Evolutionary conservation across 495 filamentous ascomycete species (phyloP).

Genomic region (Tetracladium setigerum): DNA sequence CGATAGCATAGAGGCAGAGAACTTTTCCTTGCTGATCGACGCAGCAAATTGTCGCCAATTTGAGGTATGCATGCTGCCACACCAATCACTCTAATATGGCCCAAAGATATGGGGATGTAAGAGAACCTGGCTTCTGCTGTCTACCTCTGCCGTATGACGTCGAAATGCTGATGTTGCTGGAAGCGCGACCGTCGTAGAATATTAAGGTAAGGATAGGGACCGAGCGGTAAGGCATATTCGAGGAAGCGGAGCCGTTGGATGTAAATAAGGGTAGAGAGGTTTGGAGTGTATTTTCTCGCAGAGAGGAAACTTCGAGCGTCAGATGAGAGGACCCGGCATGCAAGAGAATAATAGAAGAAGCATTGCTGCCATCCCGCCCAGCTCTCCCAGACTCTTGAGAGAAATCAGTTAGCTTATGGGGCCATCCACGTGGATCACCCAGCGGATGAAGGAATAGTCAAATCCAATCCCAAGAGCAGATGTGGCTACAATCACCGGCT

Average conservation of each 20-base stretch:
- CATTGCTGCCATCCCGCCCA: neutral
- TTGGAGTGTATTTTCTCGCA: conserved; percentile 6
- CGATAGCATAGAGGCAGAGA: too few relatives aligned
- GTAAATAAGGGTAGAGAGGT: conserved; percentile 10
- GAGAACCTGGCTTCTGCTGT: too few relatives aligned
- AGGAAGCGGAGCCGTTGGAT: conserved; percentile 10
- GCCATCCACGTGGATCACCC: neutral
- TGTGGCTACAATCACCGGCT: neutral
- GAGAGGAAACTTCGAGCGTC: conserved; percentile 7
- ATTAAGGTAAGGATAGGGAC: conserved; percentile 6
- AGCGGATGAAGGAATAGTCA: neutral
- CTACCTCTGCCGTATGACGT: conserved; percentile 1
- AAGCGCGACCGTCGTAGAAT: neutral
- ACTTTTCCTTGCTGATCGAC: too few relatives aligned
- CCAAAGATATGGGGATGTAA: too few relatives aligned
- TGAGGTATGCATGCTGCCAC: too few relatives aligned
- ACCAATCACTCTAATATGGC: too few relatives aligned
- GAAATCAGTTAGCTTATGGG: neutral
- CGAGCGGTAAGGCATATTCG: conserved; percentile 2
- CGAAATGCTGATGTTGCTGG: conserved; percentile 2
- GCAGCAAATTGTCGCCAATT: too few relatives aligned
- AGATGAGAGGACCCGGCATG: neutral
- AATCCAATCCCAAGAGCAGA: neutral
- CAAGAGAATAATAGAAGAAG: neutral
- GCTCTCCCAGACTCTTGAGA: neutral